Evolutionary conservation across 2,329 filamentous ascomycete genomes (phyloP).

Genomic region (Fusarium brachygibbosum): DNA sequence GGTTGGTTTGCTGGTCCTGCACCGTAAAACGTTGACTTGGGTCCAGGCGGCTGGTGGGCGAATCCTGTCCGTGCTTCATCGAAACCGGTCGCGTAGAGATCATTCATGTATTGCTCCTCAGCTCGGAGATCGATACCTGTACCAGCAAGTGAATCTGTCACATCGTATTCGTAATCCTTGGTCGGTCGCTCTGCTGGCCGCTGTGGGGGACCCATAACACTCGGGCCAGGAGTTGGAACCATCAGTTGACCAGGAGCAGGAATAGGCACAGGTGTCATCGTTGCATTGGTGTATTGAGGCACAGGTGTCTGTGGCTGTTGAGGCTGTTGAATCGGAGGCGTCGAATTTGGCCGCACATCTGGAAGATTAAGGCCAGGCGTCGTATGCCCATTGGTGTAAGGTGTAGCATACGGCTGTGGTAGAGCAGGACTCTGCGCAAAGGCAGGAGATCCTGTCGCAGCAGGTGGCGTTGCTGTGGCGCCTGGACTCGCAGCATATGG

Average conservation of each 20-base stretch:
- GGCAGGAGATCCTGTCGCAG: constrained; percentile 55
- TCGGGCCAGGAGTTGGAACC: constrained; percentile 48
- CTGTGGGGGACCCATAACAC: constrained; percentile 69
- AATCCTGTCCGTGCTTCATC: constrained; percentile 67
- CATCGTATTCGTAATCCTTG: constrained; percentile 76
- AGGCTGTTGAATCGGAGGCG: constrained; percentile 52
- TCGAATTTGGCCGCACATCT: constrained; percentile 51
- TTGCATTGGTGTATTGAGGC: constrained; percentile 48
- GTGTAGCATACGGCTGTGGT: constrained; percentile 53
- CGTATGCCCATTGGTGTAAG: constrained; percentile 57
- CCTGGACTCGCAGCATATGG: constrained; percentile 64
- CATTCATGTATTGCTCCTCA: constrained; percentile 85
- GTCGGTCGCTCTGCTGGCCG: constrained; percentile 72
- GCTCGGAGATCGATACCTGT: constrained; percentile 90
- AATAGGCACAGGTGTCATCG: constrained; percentile 47
- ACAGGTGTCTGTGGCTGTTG: constrained; percentile 47
- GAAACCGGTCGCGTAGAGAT: constrained; percentile 69
- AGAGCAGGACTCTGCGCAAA: constrained; percentile 54
- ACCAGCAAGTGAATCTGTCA: constrained; percentile 85
- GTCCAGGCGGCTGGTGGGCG: constrained; percentile 64
- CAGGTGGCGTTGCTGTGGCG: constrained; percentile 57
- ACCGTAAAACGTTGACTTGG: constrained; percentile 72
- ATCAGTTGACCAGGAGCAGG: constrained; percentile 40
- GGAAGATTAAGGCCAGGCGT: constrained; percentile 55
- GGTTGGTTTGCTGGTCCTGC: constrained; percentile 76